These are phyloP conservation scores for Echinosophora koreensis DNA, from an alignment of 306 rosid genomes.

Conservation along the genomic window DNA sequence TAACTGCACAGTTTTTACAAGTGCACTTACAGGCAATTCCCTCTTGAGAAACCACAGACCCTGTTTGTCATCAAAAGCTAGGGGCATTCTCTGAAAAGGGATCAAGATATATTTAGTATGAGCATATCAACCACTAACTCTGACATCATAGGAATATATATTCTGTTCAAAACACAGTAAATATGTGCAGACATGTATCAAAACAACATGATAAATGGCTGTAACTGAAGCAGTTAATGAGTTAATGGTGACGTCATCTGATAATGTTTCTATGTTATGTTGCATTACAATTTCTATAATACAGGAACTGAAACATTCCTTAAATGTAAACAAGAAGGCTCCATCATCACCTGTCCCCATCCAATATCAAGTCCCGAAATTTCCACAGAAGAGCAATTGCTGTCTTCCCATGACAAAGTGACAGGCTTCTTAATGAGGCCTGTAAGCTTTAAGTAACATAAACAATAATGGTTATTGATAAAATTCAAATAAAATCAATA, in stretches of 20 bases:
- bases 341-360: constrained; percentile 91
- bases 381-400: constrained; percentile 77
- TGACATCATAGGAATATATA: not conserved
- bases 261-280: constrained; percentile 15
- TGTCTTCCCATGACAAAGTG: constrained; percentile 71
- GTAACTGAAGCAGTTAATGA: not conserved
- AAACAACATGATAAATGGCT: too few species aligned
- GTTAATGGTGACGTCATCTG: not conserved
- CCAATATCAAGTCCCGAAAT: constrained; percentile 96
- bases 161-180: constrained; percentile 7
- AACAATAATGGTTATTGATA: constrained; percentile 48
- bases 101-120: constrained; percentile 42
- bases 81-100: constrained; percentile 76
- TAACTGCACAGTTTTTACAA: constrained; percentile 2
- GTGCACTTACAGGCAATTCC: constrained; percentile 82
- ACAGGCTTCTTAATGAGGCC: constrained; percentile 68
- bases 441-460: constrained; percentile 71
- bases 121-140: not conserved
- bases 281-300: constrained; percentile 17
- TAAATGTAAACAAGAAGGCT: constrained; percentile 34
- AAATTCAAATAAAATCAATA: not conserved
- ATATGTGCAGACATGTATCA: too few species aligned
- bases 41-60: constrained; percentile 77
- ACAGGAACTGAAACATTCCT: constrained; percentile 41
- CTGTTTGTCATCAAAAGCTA: constrained; percentile 60